phyloP scores from a whole-genome alignment of 1,139 yeast species.

The Candida labiduridarum region DNA sequence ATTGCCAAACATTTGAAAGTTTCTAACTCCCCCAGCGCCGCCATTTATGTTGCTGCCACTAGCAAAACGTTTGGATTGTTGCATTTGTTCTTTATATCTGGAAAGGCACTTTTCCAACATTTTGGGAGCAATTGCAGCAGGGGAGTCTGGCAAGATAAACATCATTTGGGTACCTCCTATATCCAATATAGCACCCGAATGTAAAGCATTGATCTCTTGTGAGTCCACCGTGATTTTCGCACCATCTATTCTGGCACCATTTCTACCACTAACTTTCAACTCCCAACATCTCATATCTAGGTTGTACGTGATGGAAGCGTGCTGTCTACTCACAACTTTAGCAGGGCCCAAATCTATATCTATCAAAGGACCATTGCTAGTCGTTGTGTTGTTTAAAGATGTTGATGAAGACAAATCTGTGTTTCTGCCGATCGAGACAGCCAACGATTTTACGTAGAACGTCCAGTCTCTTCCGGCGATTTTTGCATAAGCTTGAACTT shows the following conservation, averaged over 20 bases:
- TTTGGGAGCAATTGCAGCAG: slow-evolving; percentile 62
- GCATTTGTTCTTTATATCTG: slow-evolving; percentile 28
- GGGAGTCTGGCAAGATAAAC: slow-evolving; percentile 92
- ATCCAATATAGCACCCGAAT: slow-evolving; percentile 86
- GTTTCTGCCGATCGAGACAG: slow-evolving; percentile 81
- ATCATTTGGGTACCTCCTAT: slow-evolving; percentile 99
- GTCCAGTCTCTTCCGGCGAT: slow-evolving; percentile 96
- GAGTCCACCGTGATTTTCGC: slow-evolving; percentile 56
- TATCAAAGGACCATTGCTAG: slow-evolving; percentile 33
- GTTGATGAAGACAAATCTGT: slow-evolving; percentile 49
- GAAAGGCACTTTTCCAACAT: slow-evolving; percentile 45
- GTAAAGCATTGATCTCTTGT: slow-evolving; percentile 55
- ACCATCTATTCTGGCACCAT: slow-evolving; percentile 89
- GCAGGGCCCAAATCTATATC: slow-evolving; percentile 97
- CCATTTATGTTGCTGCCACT: slow-evolving; percentile 12
- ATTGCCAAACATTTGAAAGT: slow-evolving; percentile 58
- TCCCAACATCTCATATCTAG: slow-evolving; percentile 82
- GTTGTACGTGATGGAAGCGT: slow-evolving; percentile 83
- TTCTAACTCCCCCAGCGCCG: slow-evolving; percentile 23
- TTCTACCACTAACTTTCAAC: slow-evolving; percentile 77
- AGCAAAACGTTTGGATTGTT: slow-evolving; percentile 6
- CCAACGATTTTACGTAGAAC: slow-evolving; percentile 81
- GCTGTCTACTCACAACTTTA: slow-evolving; percentile 88
- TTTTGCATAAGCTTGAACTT: slow-evolving; percentile 95
- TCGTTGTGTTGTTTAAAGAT: slow-evolving; percentile 6